Percentiles rank a stretch among this genome's conserved stretches.
These are phyloP conservation scores for Saccharomycopsis sp. DNA, from an alignment of 805 yeast genomes.

Conservation along the genomic window DNA sequence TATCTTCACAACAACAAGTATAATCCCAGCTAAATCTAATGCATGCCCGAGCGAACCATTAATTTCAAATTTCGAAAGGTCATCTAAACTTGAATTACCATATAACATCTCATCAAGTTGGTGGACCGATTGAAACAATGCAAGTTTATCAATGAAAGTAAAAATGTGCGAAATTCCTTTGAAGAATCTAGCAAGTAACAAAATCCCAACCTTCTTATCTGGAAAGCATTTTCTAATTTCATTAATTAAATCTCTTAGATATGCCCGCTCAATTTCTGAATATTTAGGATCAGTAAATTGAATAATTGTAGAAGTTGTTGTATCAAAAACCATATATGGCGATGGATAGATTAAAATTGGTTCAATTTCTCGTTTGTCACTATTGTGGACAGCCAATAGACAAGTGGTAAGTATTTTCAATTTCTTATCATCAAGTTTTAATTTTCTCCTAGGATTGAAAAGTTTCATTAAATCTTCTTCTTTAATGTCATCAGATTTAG, in stretches of 20 bases:
- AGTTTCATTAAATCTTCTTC: not conserved
- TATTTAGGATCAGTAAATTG: not conserved
- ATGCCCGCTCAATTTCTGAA: not conserved
- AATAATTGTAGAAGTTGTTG: not conserved
- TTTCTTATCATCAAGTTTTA: not conserved
- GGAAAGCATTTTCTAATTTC: constrained; percentile 11
- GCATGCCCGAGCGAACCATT: constrained; percentile 10
- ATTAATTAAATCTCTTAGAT: constrained; percentile 4
- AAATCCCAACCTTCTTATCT: constrained; percentile 6
- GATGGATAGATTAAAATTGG: constrained; percentile 9
- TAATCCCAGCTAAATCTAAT: constrained; percentile 15
- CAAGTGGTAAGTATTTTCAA: not conserved
- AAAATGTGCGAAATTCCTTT: constrained; percentile 10
- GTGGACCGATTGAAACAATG: not conserved
- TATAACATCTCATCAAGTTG: constrained; percentile 4
- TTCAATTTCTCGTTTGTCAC: not conserved
- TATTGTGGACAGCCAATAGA: not conserved
- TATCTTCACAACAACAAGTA: constrained; percentile 12
- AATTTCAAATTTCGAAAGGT: not conserved
- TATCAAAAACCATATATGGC: constrained; percentile 5
- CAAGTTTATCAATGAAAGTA: constrained; percentile 13
- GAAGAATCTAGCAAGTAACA: constrained; percentile 16
- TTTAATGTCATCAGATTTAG: not conserved
- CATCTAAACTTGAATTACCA: not conserved
- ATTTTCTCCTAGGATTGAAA: not conserved